Percentiles rank a stretch among this genome's conserved stretches.
Conservation (phyloP, 192 early-diverging fungal genomes). For the Fimicolochytrium jonesii region DNA sequence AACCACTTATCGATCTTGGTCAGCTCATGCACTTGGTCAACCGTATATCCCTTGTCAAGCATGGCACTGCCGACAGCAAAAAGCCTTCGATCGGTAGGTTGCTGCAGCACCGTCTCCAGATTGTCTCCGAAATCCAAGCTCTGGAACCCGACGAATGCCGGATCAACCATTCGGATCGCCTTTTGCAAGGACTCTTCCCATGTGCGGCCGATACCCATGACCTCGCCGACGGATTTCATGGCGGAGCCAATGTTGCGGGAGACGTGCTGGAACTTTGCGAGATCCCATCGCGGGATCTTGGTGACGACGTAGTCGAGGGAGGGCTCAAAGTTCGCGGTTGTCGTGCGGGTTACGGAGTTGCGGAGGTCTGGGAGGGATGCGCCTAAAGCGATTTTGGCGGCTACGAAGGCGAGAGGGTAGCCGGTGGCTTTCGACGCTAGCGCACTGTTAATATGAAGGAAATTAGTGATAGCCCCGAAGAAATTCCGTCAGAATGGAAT, state of each 20-base stretch:
- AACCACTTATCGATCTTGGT: slow-evolving; percentile 92
- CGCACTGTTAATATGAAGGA: slow-evolving; percentile 45
- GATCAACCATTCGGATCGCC: slow-evolving; percentile 93
- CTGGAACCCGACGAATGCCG: slow-evolving; percentile 84
- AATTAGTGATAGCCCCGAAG: neutral
- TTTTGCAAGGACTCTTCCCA: slow-evolving; percentile 99
- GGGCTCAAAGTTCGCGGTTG: slow-evolving; percentile 97
- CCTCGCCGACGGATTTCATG: slow-evolving; percentile 98
- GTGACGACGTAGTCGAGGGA: slow-evolving; percentile 80
- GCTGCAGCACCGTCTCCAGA: slow-evolving; percentile 60
- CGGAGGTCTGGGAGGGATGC: slow-evolving; percentile 89
- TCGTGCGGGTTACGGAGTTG: slow-evolving; percentile 93
- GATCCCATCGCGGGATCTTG: slow-evolving; percentile 70
- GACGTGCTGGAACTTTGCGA: slow-evolving; percentile 95
- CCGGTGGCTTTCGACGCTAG: slow-evolving; percentile 97
- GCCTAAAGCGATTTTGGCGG: slow-evolving; percentile 92
- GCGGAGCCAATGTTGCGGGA: slow-evolving; percentile 82
- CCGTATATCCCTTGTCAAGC: slow-evolving; percentile 69
- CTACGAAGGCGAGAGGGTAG: slow-evolving; percentile 97
- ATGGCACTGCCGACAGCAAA: slow-evolving; percentile 82
- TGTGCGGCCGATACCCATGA: slow-evolving; percentile 95
- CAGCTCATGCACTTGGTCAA: slow-evolving; percentile 72
- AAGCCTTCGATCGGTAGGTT: slow-evolving; percentile 77
- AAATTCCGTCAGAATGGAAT: neutral
- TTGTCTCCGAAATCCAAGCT: slow-evolving; percentile 41